Evolutionary conservation across 345 rosid genomes (phyloP).

Genomic region (Eucalyptus albens): DNA sequence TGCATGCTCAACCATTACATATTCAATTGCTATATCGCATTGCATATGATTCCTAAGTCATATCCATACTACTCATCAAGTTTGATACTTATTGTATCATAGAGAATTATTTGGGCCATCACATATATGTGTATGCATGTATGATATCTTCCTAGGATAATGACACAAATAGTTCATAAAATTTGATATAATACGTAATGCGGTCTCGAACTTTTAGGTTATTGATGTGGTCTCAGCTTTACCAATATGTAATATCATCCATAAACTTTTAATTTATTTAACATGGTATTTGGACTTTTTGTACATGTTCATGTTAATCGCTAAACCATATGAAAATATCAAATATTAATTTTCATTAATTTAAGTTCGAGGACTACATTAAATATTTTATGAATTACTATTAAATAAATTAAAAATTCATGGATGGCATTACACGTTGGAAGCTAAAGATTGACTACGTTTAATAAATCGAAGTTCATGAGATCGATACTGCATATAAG

Average conservation of each 20-base stretch:
- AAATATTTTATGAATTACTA: too few relatives aligned
- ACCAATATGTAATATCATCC: accelerated
- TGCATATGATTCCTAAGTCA: neutral
- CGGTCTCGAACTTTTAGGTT: accelerated
- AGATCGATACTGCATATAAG: accelerated
- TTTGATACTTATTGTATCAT: accelerated
- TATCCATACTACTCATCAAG: neutral
- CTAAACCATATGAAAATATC: neutral
- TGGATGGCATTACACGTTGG: accelerated
- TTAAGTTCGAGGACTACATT: accelerated
- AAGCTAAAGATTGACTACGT: accelerated
- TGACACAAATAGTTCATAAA: too few relatives aligned
- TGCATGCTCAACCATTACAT: neutral
- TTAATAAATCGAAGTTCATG: accelerated
- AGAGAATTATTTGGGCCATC: neutral
- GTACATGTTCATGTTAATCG: too few relatives aligned
- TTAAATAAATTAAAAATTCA: too few relatives aligned
- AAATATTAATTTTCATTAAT: too few relatives aligned
- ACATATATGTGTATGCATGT: accelerated
- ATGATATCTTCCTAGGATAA: neutral
- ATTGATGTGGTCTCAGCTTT: accelerated
- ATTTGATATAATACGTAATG: too few relatives aligned
- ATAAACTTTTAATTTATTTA: too few relatives aligned
- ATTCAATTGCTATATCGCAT: neutral
- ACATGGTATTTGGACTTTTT: too few relatives aligned